Evolutionary conservation across 2,329 filamentous ascomycete genomes (phyloP), one percentile per base, ranked within the genome.

Genomic region (Emericellopsis cladophorae): DNA sequence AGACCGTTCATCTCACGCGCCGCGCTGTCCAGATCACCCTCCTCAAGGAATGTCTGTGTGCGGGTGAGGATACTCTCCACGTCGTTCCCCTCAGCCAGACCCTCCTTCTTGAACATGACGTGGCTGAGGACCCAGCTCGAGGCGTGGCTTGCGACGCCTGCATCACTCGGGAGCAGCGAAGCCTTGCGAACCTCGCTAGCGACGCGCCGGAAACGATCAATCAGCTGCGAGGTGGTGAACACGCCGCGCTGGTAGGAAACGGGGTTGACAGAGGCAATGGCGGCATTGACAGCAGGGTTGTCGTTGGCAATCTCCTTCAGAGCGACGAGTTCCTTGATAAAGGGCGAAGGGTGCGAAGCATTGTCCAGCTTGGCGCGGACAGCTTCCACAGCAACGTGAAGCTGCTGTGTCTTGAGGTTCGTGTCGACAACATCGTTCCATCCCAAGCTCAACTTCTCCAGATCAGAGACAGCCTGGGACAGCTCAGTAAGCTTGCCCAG

Each of bases 181-280:
- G 92, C 92, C 70, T 98, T 98, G 59, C 92, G 79, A 33, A 98
- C 92, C 66, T 98, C 92, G 42, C 70, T 68, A 2, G 92, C 86
- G 14, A 98, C 92, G 39, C 88, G 84, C 35, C 92, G 81, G 81
- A 98, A 98, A 47, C 92, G 82, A 64, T 98, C 92, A 50, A 96
- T 84, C 29, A 98, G 77, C 60, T 93, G 85, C 18, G 88, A 73
- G 0, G 84, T 70, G 12, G 84, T 87, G 21, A 88, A 79, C 43
- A 98, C 80, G 44, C 92, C 92, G 42, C 82, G 82, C 65, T 96
- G 92, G 68, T 98, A 98, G 16, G 92, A 87, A 10, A 76, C 69
- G 4, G 92, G 92, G 68, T 93, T 93, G 62, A 98, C 94, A 24
- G 88, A 94, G n/a, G 85, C 84, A 53, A 98, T 94, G 44, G 92